phyloP scores from a whole-genome alignment of 2,329 filamentous ascomycete genomes.

The Hansfordia pulvinata region DNA sequence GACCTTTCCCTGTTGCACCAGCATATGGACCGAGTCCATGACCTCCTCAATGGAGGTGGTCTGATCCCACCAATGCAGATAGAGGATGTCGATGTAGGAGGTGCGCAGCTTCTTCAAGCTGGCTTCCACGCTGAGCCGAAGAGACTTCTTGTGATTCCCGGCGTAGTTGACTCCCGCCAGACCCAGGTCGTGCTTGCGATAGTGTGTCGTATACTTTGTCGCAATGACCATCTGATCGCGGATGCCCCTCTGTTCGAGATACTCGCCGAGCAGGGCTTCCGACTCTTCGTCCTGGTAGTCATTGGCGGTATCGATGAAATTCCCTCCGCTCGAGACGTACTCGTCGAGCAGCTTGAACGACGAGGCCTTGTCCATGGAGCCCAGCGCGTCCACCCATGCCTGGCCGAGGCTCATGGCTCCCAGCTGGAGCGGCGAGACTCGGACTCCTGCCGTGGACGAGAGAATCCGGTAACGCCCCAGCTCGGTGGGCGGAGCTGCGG shows the following conservation, averaged over 20 bases:
- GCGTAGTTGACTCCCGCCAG: conserved; percentile 31
- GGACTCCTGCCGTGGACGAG: conserved; percentile 31
- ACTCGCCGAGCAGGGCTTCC: conserved; percentile 43
- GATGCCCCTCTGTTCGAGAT: conserved; percentile 32
- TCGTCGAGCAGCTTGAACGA: conserved; percentile 44
- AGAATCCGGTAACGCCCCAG: conserved; percentile 39
- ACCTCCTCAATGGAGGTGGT: conserved; percentile 26
- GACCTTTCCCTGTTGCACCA: conserved; percentile 26
- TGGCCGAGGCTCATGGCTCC: conserved; percentile 39
- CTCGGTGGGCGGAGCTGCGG: too few relatives aligned
- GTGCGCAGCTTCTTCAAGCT: conserved; percentile 50
- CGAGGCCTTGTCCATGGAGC: conserved; percentile 37
- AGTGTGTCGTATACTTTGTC: conserved; percentile 41
- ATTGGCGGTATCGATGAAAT: conserved; percentile 55
- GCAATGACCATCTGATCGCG: conserved; percentile 40
- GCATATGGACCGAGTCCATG: conserved; percentile 25
- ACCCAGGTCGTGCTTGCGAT: conserved; percentile 21
- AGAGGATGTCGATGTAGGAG: conserved; percentile 35
- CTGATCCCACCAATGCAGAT: conserved; percentile 30
- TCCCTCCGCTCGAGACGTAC: conserved; percentile 43
- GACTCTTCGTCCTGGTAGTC: conserved; percentile 45
- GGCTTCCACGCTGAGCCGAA: conserved; percentile 39
- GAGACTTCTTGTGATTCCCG: conserved; percentile 49
- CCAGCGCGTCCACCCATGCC: conserved; percentile 30
- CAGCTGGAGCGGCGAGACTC: conserved; percentile 37